Evolutionary conservation across 352 stramenopile genomes (phyloP), one percentile per base, ranked within the genome.

Genomic region (Phytophthora meadii): DNA sequence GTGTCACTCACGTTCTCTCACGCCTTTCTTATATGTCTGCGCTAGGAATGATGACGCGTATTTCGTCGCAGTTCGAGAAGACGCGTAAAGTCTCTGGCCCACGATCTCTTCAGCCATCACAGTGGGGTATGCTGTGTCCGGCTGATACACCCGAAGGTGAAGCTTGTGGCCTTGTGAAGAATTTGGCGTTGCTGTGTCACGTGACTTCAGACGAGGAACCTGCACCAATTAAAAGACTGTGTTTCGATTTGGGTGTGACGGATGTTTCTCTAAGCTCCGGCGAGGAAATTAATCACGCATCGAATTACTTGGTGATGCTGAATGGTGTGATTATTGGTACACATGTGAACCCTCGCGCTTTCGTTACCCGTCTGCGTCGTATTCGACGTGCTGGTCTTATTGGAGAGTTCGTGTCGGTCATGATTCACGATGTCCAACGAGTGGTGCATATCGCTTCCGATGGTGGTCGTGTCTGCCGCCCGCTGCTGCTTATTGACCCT

Each of bases 101-200:
- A 14, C 88, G 98, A 61, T 98, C 98, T 6, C 77, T 99, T 57
- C 98, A 99, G 77, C 94, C 97, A 47, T 99, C 90, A 40, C 98
- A 99, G 81, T 99, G 97, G 97, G 98, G 98, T 34, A 99, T 99
- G 97, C 82, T 99, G 9, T 97, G 97, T 86, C 97, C 97, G 0
- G 97, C 97, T 5, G 98, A 99, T 79, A 99, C 98, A 2, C 98
- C 98, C 2, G 98, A 99, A 90, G 97, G 98, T 61, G 98, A 99
- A 80, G 96, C 97, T 6, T 99, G 98, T 79, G 98, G 98, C 68
- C 87, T 99, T 25, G 98, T 99, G 5, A 99, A 99, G 76, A 99
- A 99, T 70, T 79, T 99, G 25, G 97, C 97, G 5, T 77, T 99
- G 30, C 75, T 99, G n/a, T 98, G 97, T 27, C 97, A 99, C 57